Evolutionary conservation across 306 rosid genomes (phyloP).

Genomic region (Castanea crenata): DNA sequence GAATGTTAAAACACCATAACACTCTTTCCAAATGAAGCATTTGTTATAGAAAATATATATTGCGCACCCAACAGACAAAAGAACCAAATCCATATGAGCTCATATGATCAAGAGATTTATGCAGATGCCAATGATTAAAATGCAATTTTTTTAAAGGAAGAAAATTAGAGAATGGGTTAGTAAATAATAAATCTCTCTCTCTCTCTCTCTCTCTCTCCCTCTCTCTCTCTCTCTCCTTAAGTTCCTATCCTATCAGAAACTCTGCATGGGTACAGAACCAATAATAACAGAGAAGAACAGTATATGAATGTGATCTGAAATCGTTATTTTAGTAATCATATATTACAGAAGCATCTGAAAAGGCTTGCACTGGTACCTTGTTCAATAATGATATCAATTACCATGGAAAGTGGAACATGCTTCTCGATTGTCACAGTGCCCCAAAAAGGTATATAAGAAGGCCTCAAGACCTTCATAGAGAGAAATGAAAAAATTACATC

Average conservation of each 20-base stretch:
- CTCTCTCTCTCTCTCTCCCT: no score
- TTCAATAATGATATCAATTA: conserved; percentile 80
- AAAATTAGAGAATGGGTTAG: background rate
- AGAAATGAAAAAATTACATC: conserved; percentile 14
- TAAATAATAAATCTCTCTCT: background rate
- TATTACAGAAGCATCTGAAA: background rate
- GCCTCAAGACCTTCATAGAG: conserved; percentile 72
- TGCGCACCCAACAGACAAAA: background rate
- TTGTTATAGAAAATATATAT: background rate
- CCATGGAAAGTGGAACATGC: conserved; percentile 68
- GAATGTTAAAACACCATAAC: background rate
- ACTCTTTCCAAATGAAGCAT: background rate
- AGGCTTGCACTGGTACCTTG: conserved; percentile 58
- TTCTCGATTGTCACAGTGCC: conserved; percentile 64
- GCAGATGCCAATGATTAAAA: background rate
- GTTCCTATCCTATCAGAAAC: background rate
- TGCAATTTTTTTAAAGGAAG: background rate
- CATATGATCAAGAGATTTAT: background rate
- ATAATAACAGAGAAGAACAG: background rate
- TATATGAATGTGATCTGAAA: background rate
- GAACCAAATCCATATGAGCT: background rate
- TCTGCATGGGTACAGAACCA: background rate
- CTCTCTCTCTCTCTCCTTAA: background rate
- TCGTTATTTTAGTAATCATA: background rate
- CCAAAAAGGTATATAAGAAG: conserved; percentile 79